These are phyloP conservation scores for Suhomyces chickasaworum DNA, from an alignment of 1,139 yeast genomes.

Conservation along the genomic window DNA sequence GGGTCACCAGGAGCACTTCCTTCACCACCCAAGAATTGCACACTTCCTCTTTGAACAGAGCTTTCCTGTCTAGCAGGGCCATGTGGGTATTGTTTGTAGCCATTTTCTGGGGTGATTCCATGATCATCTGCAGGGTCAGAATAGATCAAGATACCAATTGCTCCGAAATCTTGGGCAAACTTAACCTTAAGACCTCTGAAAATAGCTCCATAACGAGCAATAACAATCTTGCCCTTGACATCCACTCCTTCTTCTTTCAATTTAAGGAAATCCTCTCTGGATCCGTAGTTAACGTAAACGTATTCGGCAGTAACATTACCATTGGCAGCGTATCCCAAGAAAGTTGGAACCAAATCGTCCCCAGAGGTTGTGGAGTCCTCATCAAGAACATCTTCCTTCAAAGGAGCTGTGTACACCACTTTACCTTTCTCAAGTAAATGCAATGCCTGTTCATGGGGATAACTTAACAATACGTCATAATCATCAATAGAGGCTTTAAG, in stretches of 20 bases:
- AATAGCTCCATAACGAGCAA: conserved; percentile 44
- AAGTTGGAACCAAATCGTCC: conserved; percentile 47
- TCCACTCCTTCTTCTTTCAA: conserved; percentile 38
- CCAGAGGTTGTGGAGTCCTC: conserved; percentile 69
- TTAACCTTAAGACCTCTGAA: conserved; percentile 51
- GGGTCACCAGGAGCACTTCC: conserved; percentile 81
- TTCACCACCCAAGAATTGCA: conserved; percentile 68
- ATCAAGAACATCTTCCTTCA: conserved; percentile 68
- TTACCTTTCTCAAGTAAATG: conserved; percentile 36
- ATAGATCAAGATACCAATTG: conserved; percentile 46
- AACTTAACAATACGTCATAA: conserved; percentile 58
- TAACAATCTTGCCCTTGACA: conserved; percentile 45
- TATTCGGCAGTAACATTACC: conserved; percentile 50
- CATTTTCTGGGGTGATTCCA: conserved; percentile 47
- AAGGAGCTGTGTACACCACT: conserved; percentile 59
- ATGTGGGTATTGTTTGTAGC: conserved; percentile 45
- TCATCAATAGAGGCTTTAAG: conserved; percentile 55
- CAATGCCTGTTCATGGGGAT: conserved; percentile 52
- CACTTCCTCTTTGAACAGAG: conserved; percentile 67
- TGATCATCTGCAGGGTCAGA: conserved; percentile 49
- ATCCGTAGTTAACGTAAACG: conserved; percentile 48
- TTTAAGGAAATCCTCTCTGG: conserved; percentile 37
- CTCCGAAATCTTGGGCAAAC: conserved; percentile 52
- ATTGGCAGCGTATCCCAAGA: conserved; percentile 49
- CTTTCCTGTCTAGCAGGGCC: conserved; percentile 54